These are phyloP conservation scores for Aspergillus udagawae DNA, from an alignment of 2,329 filamentous ascomycete species.

Conservation along the genomic window DNA sequence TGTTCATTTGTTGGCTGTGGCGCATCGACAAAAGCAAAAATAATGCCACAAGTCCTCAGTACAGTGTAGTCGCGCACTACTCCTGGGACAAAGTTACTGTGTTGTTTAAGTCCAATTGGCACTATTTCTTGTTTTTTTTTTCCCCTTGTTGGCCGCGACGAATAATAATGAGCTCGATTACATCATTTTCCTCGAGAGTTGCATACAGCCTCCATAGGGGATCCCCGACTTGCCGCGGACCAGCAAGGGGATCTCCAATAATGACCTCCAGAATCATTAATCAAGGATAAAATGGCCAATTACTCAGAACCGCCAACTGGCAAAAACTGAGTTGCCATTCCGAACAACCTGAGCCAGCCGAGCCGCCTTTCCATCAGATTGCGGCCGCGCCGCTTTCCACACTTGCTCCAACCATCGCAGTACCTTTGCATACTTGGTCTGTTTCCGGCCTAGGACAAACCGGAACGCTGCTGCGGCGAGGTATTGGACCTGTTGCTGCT, in stretches of 20 bases:
- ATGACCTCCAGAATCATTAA: background rate
- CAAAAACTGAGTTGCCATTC: slow-evolving; percentile 33
- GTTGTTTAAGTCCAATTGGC: background rate
- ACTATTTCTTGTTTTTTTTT: background rate
- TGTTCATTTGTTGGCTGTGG: background rate
- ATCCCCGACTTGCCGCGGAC: background rate
- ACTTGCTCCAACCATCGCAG: slow-evolving; percentile 64
- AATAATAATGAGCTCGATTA: background rate
- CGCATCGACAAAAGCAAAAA: background rate
- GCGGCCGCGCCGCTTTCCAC: slow-evolving; percentile 37
- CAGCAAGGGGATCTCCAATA: background rate
- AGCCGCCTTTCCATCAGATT: slow-evolving; percentile 30
- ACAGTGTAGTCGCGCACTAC: background rate
- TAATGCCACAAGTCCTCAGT: too few species aligned
- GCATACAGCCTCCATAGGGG: background rate
- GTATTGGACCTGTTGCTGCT: slow-evolving; percentile 58
- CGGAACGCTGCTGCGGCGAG: slow-evolving; percentile 68
- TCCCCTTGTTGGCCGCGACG: background rate
- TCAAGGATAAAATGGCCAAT: background rate
- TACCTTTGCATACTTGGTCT: slow-evolving; percentile 63
- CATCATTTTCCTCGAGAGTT: background rate
- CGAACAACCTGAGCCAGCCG: slow-evolving; percentile 32
- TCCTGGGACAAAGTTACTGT: too few species aligned
- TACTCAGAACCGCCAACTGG: slow-evolving; percentile 32
- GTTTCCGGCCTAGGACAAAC: slow-evolving; percentile 64